Evolutionary conservation across 257 asterid genomes (phyloP), one percentile per base, ranked within the genome.

Genomic region (Echites panduratus): DNA sequence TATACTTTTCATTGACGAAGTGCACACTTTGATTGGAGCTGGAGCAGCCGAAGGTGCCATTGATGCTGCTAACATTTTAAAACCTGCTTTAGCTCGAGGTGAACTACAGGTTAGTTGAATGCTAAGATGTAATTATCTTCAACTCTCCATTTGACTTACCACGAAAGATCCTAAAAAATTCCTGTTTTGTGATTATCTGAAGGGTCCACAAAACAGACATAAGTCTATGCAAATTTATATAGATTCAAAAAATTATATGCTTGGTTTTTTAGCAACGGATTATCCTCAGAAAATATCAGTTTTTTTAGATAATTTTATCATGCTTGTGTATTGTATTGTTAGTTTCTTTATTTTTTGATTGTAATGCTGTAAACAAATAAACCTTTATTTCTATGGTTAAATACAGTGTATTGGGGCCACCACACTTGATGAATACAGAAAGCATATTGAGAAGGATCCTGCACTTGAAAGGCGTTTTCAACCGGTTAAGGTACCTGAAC

Each of bases 41-140:
- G 98, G 98, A 81, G 98, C 98, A 73, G 98, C 96, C 4, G 98
- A 89, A 79, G 97, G 97, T 70, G 98, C 98, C 16, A 91, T 94
- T 75, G 96, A 91, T 80, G 98, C 98, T 9, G 98, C 98, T 35
- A 94, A 94, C 84, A 89, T 94, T 75, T 84, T 94, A 83, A 94
- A 91, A 86, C 97, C 97, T 68, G 95, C 98, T 75, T 83, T 94
- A 66, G 95, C 98, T 56, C 93, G 97, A 22, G 97, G 98, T 79
- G 98, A 93, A 87, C 81, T 93, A 61, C 98, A 93, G 95, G 98
- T 93, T 73, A 70, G 88, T 73, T 38, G 38, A 47, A 6, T 43
- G 44, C 47, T 35, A 58, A 26, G 48, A 29, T 69, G n/a, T 62
- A 22, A 3, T 47, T 52, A 19, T 24, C 43, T 75, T 80, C 10